A percentile compares a stretch with the other conserved stretches of the same genome.
phyloP scores from a whole-genome alignment of 352 stramenopile species.

The Phytophthora ohioensis region DNA sequence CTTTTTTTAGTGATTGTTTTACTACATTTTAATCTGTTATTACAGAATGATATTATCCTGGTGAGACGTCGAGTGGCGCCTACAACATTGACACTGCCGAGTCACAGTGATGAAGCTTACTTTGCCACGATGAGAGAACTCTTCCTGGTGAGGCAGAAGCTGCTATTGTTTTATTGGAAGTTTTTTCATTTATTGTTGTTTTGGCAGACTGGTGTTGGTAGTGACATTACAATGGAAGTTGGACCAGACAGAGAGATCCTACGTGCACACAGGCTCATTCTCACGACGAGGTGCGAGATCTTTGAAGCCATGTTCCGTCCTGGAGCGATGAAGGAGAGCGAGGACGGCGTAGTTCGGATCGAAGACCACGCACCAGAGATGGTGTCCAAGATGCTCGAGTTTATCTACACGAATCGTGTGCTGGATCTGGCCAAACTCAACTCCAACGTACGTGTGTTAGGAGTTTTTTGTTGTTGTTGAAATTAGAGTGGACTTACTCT shows the following conservation, averaged over 20 bases:
- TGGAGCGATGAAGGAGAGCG: constrained; percentile 87
- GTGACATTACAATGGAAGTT: constrained; percentile 80
- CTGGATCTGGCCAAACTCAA: constrained; percentile 79
- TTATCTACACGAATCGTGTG: constrained; percentile 93
- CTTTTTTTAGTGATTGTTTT: constrained; percentile 8
- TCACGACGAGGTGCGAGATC: constrained; percentile 90
- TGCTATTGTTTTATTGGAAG: background rate
- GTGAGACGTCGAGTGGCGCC: constrained; percentile 65
- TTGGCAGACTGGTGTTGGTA: constrained; percentile 63
- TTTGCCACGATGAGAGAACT: constrained; percentile 83
- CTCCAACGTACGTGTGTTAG: constrained; percentile 59
- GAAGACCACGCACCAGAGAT: constrained; percentile 84
- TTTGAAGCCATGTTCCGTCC: constrained; percentile 91
- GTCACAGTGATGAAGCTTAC: constrained; percentile 75
- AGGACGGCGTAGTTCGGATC: constrained; percentile 83
- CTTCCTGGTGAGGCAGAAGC: constrained; percentile 49
- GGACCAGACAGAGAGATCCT: constrained; percentile 70
- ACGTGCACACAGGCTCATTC: constrained; percentile 72
- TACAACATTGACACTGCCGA: constrained; percentile 51
- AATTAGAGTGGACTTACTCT: background rate
- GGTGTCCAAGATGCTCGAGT: constrained; percentile 93
- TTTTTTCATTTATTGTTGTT: background rate
- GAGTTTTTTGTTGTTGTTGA: background rate
- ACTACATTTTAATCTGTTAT: constrained; percentile 9
- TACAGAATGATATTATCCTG: constrained; percentile 88